Base-by-base conservation (phyloP, 176 grass and related monocot species). In the Triticum turgidum region DNA sequence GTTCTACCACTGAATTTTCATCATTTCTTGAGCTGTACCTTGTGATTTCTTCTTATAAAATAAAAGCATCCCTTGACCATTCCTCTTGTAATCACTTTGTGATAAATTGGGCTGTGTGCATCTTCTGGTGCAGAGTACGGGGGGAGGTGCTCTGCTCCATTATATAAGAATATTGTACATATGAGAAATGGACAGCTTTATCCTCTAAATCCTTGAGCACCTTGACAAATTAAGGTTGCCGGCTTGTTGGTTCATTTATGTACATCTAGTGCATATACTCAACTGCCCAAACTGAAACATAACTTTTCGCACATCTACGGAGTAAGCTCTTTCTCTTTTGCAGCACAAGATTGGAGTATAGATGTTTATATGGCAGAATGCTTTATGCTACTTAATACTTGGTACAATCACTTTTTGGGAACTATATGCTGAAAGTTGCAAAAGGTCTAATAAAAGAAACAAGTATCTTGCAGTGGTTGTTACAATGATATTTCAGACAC, bases 401-500 rank as follows among this genome's bases (percentile, higher is more conserved):
- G 64, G 9, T 7, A 87, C 33, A 75, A 30, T 87, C 11, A 62
- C 15, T 11, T 83, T 72, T 79, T 12, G 9, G 45, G 42, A 80
- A 61, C 74, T 69, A 54, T 88, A 24, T 52, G 27, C 7, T 80
- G 11, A 88, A 69, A 84, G 81, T 49, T 62, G 47, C 76, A 69
- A 67, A 84, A 69, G 11, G 5, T 52, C 33, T 63, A 44, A 45
- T 69, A 62, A 76, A 91, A 84, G 15, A 79, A 69, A 80, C 11
- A 73, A 62, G 61, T 49, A 84, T 84, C 70, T 42, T 77, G 76
- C 59, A 37, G 68, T 73, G 59, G n/a, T 32, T 4, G 17, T 39
- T 65, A 52, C 76, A 84, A 87, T 91, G 49, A 91, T 91, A 88
- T 62, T 63, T 69, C 77, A 76, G 69, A 81, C 80, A 39, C 62